phyloP scores from a whole-genome alignment of 306 rosid genomes.

The Adenanthera pavonina region DNA sequence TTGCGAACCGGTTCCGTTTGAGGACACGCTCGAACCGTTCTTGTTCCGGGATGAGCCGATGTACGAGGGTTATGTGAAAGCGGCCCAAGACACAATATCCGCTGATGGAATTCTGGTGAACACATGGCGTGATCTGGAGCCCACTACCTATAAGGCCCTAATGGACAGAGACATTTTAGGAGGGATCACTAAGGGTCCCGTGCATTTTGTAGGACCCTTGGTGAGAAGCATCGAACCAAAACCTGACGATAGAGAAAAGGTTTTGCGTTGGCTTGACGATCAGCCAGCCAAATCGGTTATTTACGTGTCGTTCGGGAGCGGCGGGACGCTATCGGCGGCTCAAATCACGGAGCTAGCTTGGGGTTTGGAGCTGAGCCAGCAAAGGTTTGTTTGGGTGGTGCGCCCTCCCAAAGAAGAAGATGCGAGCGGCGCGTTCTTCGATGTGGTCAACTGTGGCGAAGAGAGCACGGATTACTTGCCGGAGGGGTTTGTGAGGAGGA shows the following conservation, averaged over 20 bases:
- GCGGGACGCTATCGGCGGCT: slow-evolving; percentile 55
- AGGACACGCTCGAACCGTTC: slow-evolving; percentile 50
- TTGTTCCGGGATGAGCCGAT: slow-evolving; percentile 31
- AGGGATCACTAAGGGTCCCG: slow-evolving; percentile 19
- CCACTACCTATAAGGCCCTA: slow-evolving; percentile 19
- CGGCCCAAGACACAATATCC: not conserved
- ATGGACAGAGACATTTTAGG: slow-evolving; percentile 36
- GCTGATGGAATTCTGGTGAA: slow-evolving; percentile 64
- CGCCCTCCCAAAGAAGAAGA: slow-evolving; percentile 44
- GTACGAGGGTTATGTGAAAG: slow-evolving; percentile 10
- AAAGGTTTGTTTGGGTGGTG: slow-evolving; percentile 79
- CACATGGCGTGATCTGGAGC: slow-evolving; percentile 64
- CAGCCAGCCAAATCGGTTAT: slow-evolving; percentile 65
- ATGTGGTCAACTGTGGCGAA: not conserved
- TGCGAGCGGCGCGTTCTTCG: slow-evolving; percentile 39
- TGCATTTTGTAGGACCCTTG: slow-evolving; percentile 70
- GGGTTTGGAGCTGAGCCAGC: slow-evolving; percentile 74
- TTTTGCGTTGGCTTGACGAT: slow-evolving; percentile 59
- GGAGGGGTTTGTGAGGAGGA: slow-evolving; percentile 54
- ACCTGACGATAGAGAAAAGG: not conserved
- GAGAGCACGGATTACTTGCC: slow-evolving; percentile 42
- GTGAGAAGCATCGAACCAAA: slow-evolving; percentile 10
- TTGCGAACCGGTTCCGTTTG: slow-evolving; percentile 40
- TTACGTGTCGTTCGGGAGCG: slow-evolving; percentile 73
- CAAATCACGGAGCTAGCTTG: slow-evolving; percentile 71